Conservation (phyloP, 371 early-diverging fungal genomes). For the Mucor irregularis region DNA sequence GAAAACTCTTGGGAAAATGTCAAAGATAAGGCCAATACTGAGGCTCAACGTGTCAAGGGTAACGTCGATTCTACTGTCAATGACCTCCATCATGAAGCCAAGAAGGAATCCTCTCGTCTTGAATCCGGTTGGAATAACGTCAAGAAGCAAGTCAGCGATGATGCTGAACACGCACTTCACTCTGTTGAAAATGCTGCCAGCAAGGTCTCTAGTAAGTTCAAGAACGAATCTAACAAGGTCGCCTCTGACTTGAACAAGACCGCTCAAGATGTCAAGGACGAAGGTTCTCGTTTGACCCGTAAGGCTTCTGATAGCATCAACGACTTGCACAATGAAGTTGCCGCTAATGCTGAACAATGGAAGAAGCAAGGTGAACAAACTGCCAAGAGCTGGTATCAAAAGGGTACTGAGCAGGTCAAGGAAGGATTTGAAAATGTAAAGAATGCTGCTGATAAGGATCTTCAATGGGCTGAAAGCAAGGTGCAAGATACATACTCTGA, state of each 20-base stretch:
- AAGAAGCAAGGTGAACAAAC: slow-evolving; percentile 14
- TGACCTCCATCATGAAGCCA: neutral
- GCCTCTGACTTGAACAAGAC: neutral
- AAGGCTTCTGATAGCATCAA: neutral
- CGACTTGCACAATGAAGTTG: neutral
- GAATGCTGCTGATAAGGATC: slow-evolving; percentile 9
- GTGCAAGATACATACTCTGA: neutral
- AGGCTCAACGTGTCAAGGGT: slow-evolving; percentile 11
- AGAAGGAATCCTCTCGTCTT: slow-evolving; percentile 6
- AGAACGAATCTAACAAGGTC: slow-evolving; percentile 12
- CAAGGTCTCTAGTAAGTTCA: slow-evolving; percentile 3
- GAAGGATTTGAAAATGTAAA: slow-evolving; percentile 2
- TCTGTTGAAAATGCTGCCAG: slow-evolving; percentile 9
- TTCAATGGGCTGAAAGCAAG: slow-evolving; percentile 21
- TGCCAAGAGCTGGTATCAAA: slow-evolving; percentile 17
- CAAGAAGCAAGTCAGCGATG: slow-evolving; percentile 11
- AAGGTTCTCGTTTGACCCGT: slow-evolving; percentile 9
- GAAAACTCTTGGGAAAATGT: slow-evolving; percentile 6
- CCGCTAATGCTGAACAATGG: slow-evolving; percentile 3
- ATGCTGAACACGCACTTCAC: slow-evolving; percentile 4
- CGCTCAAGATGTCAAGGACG: neutral
- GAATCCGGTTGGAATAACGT: slow-evolving; percentile 13
- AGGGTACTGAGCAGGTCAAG: slow-evolving; percentile 19
- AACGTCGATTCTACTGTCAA: neutral
- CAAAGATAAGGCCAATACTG: slow-evolving; percentile 8